phyloP scores from a whole-genome alignment of 1,284 basidiomycete genomes.

The Rhizoctonia solani region DNA sequence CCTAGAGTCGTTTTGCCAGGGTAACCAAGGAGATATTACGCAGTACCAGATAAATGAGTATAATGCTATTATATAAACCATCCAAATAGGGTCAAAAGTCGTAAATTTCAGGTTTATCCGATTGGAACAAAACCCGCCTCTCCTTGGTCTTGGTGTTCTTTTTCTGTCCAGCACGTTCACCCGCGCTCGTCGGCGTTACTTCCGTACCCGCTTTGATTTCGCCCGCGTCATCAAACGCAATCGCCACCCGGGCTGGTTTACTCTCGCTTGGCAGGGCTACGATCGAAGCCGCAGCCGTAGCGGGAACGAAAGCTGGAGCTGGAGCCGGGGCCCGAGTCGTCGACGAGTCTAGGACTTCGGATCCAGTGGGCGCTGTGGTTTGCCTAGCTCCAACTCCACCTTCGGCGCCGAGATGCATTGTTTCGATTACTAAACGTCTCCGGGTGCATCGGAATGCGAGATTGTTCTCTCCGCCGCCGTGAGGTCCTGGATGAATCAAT shows the following conservation, averaged over 20 bases:
- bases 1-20: too few species aligned
- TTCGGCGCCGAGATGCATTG: slow-evolving; percentile 89
- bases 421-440: slow-evolving; percentile 87
- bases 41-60: background rate
- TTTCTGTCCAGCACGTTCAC: background rate
- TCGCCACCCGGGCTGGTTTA: slow-evolving; percentile 14
- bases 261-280: too few species aligned
- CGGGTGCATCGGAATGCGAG: slow-evolving; percentile 92
- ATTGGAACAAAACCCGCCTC: slow-evolving; percentile 69
- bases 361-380: slow-evolving; percentile 56
- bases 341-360: background rate
- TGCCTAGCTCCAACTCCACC: slow-evolving; percentile 87
- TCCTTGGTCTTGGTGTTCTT: slow-evolving; percentile 44
- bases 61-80: background rate
- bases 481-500: slow-evolving; percentile 42
- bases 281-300: too few species aligned
- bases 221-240: background rate
- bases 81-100: slow-evolving; percentile 50
- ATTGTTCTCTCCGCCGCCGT: slow-evolving; percentile 85
- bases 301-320: background rate
- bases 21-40: background rate
- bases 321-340: background rate
- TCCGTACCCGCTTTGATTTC: slow-evolving; percentile 21
- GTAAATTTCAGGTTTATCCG: slow-evolving; percentile 67
- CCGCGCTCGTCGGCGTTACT: background rate